phyloP scores from a whole-genome alignment of 192 early-diverging fungal genomes.

The Podila minutissima region DNA sequence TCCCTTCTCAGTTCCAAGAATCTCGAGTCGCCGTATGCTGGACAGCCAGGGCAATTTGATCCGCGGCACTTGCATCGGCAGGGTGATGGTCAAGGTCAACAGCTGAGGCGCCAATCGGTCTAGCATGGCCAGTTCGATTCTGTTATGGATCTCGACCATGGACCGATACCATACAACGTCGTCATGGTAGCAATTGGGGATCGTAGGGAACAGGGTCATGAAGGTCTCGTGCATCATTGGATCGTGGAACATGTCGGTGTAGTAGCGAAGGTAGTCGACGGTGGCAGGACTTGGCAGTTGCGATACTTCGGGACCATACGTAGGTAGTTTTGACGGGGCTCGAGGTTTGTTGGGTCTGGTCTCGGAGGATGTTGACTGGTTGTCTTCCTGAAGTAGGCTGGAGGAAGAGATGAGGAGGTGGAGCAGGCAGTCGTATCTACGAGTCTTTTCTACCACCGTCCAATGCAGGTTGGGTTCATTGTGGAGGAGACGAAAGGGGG shows the following conservation, averaged over 20 bases:
- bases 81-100: constrained; percentile 13
- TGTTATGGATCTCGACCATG: constrained; percentile 34
- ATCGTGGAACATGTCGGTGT: constrained; percentile 47
- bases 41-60: constrained; percentile 15
- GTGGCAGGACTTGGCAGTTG: constrained; percentile 32
- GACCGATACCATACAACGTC: constrained; percentile 44
- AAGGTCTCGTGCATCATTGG: constrained; percentile 44
- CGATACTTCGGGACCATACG: constrained; percentile 34
- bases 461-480: constrained; percentile 25
- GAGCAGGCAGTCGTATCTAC: constrained; percentile 27
- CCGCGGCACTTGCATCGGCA: constrained; percentile 41
- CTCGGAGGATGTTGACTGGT: not conserved
- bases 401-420: constrained; percentile 45
- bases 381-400: constrained; percentile 9
- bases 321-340: constrained; percentile 9
- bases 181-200: constrained; percentile 45
- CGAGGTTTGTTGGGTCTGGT: not conserved
- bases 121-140: constrained; percentile 43
- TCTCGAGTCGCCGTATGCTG: constrained; percentile 25
- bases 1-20: constrained; percentile 27
- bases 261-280: constrained; percentile 41
- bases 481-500: constrained; percentile 38
- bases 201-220: constrained; percentile 43
- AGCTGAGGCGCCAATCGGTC: constrained; percentile 23
- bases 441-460: constrained; percentile 23